Base-by-base conservation (phyloP, 2,329 filamentous ascomycete species). In the Drechslerella coelobrocha region DNA sequence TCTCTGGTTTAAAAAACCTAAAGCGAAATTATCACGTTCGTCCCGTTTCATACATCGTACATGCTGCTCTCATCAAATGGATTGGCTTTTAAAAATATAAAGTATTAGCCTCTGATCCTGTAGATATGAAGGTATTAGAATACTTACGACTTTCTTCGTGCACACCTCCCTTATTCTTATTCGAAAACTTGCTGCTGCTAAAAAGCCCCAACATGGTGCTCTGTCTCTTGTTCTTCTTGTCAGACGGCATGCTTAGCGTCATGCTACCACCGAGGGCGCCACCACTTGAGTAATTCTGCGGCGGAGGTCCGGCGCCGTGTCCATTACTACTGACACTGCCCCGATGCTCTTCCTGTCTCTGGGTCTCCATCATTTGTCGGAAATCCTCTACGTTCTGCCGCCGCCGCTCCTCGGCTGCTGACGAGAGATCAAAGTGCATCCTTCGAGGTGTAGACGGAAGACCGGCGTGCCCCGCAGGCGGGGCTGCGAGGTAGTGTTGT, bases 141-240 rank as follows among this genome's bases (percentile, higher is more conserved):
- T 54, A 72, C 68, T 66, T 61, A 72, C 68, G 68, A 66, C 68
- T 72, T 31, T 63, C 59, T 41, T 72, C 68, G 39, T 72, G 43
- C n/a, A 41, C 43, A 19, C 43, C 37, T 47, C 61, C 61, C 48
- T 72, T 72, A 9, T 60, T 43, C 53, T 71, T 71, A 31, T 61
- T 48, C 34, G 68, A 62, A 53, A 65, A 66, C 41, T 72, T 72
- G 39, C 54, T 65, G 52, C 54, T 61, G 68, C 68, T 72, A 34
- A 72, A 72, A 27, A 72, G 55, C 55, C 68, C 68, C 68, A 72
- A 61, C 68, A 72, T 72, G 6, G 68, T 62, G 51, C 68, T 72
- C 53, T 72, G 57, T 43, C 68, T 53, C 56, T 53, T 61, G 48
- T 54, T 61, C 68, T 72, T 72, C 56, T 72, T 72, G 48, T 72